A percentile compares a stretch with the other conserved stretches of the same genome.
phyloP scores from a whole-genome alignment of 768 basidiomycete species.

The Stropharia rugosoannulata region DNA sequence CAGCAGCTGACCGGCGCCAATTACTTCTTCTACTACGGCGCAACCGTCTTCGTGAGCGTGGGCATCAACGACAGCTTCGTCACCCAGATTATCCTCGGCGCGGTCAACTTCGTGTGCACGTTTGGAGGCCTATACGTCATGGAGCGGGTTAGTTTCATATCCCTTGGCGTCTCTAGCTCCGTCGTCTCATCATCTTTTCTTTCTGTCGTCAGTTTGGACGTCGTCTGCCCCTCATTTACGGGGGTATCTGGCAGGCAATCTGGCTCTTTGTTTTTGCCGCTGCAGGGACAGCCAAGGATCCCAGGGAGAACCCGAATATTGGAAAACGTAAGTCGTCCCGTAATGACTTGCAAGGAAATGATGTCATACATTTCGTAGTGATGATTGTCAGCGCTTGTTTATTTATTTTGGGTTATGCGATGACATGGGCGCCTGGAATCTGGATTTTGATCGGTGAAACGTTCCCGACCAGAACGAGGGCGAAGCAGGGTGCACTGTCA shows the following conservation, averaged over 20 bases:
- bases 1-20: constrained; percentile 76
- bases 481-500: constrained; percentile 68
- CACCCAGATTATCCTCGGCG: constrained; percentile 75
- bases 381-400: constrained; percentile 70
- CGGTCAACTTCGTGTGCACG: constrained; percentile 70
- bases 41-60: constrained; percentile 66
- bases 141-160: constrained; percentile 46
- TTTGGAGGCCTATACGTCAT: constrained; percentile 74
- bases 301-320: constrained; percentile 42
- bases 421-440: constrained; percentile 72
- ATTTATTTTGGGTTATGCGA: constrained; percentile 72
- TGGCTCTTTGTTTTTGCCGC: constrained; percentile 77
- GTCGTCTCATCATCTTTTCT: neutral
- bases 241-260: constrained; percentile 66
- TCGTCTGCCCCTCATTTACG: constrained; percentile 60
- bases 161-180: neutral
- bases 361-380: constrained; percentile 26
- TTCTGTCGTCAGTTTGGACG: constrained; percentile 51
- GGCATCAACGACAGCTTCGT: constrained; percentile 67
- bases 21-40: constrained; percentile 69
- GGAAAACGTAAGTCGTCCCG: constrained; percentile 46
- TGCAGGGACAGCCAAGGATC: constrained; percentile 65
- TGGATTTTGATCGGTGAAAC: constrained; percentile 82
- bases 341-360: neutral
- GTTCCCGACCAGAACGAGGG: constrained; percentile 70